Evolutionary conservation across 2,329 filamentous ascomycete species (phyloP).

Genomic region (Sarocladium kiliense): DNA sequence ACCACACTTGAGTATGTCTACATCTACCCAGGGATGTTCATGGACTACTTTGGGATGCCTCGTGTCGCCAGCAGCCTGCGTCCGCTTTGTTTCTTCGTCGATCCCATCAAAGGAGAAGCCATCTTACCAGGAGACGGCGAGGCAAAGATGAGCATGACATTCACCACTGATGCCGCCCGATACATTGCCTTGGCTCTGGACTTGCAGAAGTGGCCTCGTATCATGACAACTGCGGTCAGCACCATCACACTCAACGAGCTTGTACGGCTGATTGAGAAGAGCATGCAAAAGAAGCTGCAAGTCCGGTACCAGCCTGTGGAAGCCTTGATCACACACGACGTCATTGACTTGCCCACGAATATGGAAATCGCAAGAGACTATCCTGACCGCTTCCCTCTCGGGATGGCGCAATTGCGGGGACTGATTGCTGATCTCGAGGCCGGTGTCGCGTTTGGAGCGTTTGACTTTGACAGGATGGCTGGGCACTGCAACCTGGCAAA

Average conservation of each 20-base stretch:
- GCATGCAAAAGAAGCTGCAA: slow-evolving; percentile 19
- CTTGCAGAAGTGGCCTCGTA: slow-evolving; percentile 22
- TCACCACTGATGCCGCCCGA: slow-evolving; percentile 24
- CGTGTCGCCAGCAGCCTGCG: slow-evolving; percentile 19
- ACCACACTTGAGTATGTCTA: slow-evolving; percentile 26
- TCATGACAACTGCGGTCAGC: slow-evolving; percentile 21
- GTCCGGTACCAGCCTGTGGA: slow-evolving; percentile 22
- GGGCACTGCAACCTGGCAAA: background rate
- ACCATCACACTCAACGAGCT: slow-evolving; percentile 25
- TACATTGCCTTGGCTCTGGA: slow-evolving; percentile 25
- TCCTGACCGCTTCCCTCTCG: slow-evolving; percentile 20
- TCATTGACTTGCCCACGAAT: slow-evolving; percentile 20
- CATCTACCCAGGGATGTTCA: slow-evolving; percentile 30
- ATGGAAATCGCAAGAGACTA: slow-evolving; percentile 18
- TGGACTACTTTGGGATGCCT: slow-evolving; percentile 30
- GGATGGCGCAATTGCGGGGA: slow-evolving; percentile 18
- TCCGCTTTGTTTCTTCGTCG: slow-evolving; percentile 24
- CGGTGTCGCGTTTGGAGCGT: slow-evolving; percentile 23
- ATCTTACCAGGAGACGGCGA: slow-evolving; percentile 25
- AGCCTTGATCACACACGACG: slow-evolving; percentile 17
- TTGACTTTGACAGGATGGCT: slow-evolving; percentile 17
- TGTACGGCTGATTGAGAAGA: slow-evolving; percentile 25
- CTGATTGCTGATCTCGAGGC: slow-evolving; percentile 26
- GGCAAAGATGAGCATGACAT: slow-evolving; percentile 24
- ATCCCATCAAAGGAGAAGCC: slow-evolving; percentile 20